Evolutionary conservation across 2,329 filamentous ascomycete genomes (phyloP), one percentile per base, ranked within the genome.

Genomic region (Aspergillus sp.): DNA sequence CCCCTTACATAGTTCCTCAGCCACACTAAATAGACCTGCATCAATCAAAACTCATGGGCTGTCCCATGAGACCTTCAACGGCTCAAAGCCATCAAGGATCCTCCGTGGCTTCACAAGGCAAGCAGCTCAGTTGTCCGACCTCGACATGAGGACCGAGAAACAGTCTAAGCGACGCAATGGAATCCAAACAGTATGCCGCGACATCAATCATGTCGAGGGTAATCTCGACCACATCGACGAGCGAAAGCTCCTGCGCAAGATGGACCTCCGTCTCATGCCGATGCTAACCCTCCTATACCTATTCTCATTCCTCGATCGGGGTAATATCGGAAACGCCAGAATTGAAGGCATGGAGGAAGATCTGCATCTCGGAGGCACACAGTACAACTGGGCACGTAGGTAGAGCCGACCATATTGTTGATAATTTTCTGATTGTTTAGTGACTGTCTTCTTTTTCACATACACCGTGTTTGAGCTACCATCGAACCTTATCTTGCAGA

Each of bases 401-500:
- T 58, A 13, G 19, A 30, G 8, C 8, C 7, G n/a, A 5, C 32
- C 15, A 27, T 10, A n/a, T 8, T 52, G 13, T n/a, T 7, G 15
- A 19, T 19, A 4, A 13, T 17, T 39, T 15, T 44, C 47, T 52
- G 19, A 32, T n/a, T 3, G 6, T n/a, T 7, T 38, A 72, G 70
- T 72, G 55, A 73, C 70, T 6, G 69, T 73, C 3, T 73, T 73
- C 59, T 73, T 73, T 63, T 63, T 68, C 58, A 62, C 66, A 15
- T 69, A 69, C 30, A 57, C 58, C 2, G 66, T 62, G 3, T 63
- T 67, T 15, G 69, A 71, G 51, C 62, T 68, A 2, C 60, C 67
- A 2, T 68, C 63, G 44, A 71, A 71, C 36, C 49, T 70, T 42
- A 47, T 71, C 0, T 15, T 71, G 23, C 71, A 70, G 56, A 70